phyloP scores from a whole-genome alignment of 1,139 yeast species.

The Candida freyschussii region DNA sequence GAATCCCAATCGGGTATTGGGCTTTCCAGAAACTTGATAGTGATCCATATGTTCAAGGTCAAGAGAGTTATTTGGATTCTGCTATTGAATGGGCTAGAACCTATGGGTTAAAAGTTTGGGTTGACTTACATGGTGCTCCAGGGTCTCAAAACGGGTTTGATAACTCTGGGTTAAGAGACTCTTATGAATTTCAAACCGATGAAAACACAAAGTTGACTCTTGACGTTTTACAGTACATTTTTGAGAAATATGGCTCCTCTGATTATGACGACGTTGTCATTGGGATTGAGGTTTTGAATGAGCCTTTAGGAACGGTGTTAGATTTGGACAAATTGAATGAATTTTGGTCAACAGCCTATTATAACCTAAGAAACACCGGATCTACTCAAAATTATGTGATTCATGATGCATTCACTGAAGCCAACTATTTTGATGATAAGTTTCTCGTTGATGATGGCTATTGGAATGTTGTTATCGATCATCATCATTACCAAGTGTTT shows the following conservation, averaged over 20 bases:
- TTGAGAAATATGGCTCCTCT: conserved; percentile 40
- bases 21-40: conserved; percentile 43
- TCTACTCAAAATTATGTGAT: conserved; percentile 31
- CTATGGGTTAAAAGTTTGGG: conserved; percentile 50
- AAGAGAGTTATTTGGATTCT: conserved; percentile 45
- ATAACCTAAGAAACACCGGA: conserved; percentile 30
- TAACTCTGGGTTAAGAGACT: conserved; percentile 54
- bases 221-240: conserved; percentile 40
- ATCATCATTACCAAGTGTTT: conserved; percentile 90
- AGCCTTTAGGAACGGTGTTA: conserved; percentile 65
- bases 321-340: conserved; percentile 54
- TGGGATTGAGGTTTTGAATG: conserved; percentile 62
- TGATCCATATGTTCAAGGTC: conserved; percentile 56
- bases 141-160: conserved; percentile 73
- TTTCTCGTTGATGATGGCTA: conserved; percentile 33
- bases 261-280: conserved; percentile 45
- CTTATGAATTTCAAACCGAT: conserved; percentile 48
- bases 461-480: conserved; percentile 77
- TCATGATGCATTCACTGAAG: conserved; percentile 54
- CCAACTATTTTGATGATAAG: conserved; percentile 61
- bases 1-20: conserved; percentile 70
- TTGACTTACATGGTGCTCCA: conserved; percentile 63
- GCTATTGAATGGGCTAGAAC: conserved; percentile 53
- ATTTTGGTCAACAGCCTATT: conserved; percentile 41
- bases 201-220: conserved; percentile 40